Evolutionary conservation across 164 flowering plant genomes (phyloP).

Genomic region (Chimonanthus praecox): DNA sequence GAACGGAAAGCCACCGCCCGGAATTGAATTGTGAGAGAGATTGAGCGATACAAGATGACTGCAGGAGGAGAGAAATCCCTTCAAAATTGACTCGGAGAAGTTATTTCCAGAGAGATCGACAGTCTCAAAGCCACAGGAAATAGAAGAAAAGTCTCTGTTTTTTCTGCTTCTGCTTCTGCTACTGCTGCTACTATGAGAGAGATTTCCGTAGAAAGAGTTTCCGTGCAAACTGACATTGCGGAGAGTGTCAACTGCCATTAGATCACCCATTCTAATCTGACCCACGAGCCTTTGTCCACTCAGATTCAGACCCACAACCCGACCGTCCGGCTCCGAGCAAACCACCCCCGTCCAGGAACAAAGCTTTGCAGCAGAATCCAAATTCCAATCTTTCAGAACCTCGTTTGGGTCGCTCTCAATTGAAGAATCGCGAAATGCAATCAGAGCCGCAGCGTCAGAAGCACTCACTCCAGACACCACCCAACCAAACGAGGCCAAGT

Average conservation of each 20-base stretch:
- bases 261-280: conserved; percentile 31
- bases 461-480: not conserved
- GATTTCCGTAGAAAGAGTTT: conserved; percentile 52
- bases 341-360: conserved; percentile 66
- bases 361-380: conserved; percentile 23
- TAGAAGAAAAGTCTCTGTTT: not conserved
- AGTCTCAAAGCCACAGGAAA: conserved; percentile 34
- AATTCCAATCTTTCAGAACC: conserved; percentile 36
- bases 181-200: conserved; percentile 11
- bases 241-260: conserved; percentile 39
- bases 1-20: conserved; percentile 29
- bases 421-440: conserved; percentile 34
- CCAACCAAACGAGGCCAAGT: not conserved
- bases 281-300: conserved; percentile 39
- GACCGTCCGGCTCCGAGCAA: conserved; percentile 35
- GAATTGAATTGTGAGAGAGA: conserved; percentile 46
- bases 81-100: conserved; percentile 35
- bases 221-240: conserved; percentile 31
- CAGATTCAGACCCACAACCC: conserved; percentile 45
- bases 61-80: conserved; percentile 30
- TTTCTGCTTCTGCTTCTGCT: not conserved
- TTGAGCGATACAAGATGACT: conserved; percentile 34
- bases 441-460: conserved; percentile 20
- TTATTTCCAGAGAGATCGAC: conserved; percentile 59
- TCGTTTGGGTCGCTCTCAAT: conserved; percentile 34